Percentiles rank a stretch among this genome's conserved stretches.
These are phyloP conservation scores for Coniosporium apollinis DNA, from an alignment of 495 filamentous ascomycete genomes.

Conservation along the genomic window DNA sequence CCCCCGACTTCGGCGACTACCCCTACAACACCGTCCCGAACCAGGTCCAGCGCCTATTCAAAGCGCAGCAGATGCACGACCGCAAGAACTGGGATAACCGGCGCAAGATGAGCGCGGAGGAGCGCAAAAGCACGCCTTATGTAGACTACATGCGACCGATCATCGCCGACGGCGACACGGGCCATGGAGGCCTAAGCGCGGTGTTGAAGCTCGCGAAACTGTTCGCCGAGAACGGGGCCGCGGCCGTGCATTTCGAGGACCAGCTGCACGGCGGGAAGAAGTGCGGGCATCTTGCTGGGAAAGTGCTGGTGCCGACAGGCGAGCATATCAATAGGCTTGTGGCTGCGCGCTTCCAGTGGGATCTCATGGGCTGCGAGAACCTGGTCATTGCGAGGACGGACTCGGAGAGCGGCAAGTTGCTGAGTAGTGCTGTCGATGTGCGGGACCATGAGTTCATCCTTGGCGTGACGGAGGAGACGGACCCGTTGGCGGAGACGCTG, in stretches of 20 bases:
- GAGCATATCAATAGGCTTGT: slow-evolving; percentile 93
- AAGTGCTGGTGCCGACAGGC: slow-evolving; percentile 83
- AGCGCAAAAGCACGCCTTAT: slow-evolving; percentile 61
- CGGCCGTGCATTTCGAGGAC: slow-evolving; percentile 94
- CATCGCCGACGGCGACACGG: slow-evolving; percentile 94
- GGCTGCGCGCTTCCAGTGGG: slow-evolving; percentile 92
- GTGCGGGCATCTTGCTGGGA: slow-evolving; percentile 91
- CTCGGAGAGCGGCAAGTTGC: slow-evolving; percentile 77
- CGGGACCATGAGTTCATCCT: slow-evolving; percentile 95
- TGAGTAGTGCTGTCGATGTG: slow-evolving; percentile 79
- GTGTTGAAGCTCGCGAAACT: slow-evolving; percentile 95
- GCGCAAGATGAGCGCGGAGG: slow-evolving; percentile 52
- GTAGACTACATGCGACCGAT: slow-evolving; percentile 88
- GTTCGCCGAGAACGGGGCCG: slow-evolving; percentile 95
- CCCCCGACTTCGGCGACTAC: slow-evolving; percentile 93
- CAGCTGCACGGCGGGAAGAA: slow-evolving; percentile 97
- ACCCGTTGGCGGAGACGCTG: slow-evolving; percentile 74
- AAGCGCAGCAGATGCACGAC: slow-evolving; percentile 93
- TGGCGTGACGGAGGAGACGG: slow-evolving; percentile 55
- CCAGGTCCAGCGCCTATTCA: slow-evolving; percentile 88
- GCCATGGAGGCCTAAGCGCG: slow-evolving; percentile 63
- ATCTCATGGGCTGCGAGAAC: slow-evolving; percentile 90
- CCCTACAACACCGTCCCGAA: slow-evolving; percentile 98
- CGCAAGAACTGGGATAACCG: slow-evolving; percentile 83
- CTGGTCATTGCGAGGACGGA: slow-evolving; percentile 89